These are phyloP conservation scores for Hypoxylon crocopeplum DNA, from an alignment of 495 filamentous ascomycete genomes.

Conservation along the genomic window DNA sequence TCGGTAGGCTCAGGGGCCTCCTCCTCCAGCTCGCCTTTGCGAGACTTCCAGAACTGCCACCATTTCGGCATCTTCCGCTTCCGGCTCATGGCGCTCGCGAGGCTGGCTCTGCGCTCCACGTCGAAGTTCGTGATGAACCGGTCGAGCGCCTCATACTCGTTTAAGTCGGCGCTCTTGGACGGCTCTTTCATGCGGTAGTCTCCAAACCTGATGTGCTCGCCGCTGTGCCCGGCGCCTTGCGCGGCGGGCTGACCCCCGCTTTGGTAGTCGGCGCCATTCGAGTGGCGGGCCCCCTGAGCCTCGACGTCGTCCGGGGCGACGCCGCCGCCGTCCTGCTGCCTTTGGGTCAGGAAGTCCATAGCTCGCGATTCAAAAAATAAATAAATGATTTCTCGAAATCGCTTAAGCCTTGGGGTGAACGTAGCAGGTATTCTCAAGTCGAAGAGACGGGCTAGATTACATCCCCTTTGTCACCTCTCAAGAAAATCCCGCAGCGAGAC, in stretches of 20 bases:
- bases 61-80: conserved; percentile 57
- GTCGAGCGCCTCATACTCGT: conserved; percentile 58
- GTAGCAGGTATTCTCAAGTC: conserved; percentile 15
- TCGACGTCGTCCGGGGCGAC: conserved; percentile 26
- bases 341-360: conserved; percentile 27
- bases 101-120: conserved; percentile 63
- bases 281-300: conserved; percentile 29
- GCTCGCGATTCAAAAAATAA: conserved; percentile 7
- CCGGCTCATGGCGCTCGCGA: conserved; percentile 57
- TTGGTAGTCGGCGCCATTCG: conserved; percentile 23
- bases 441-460: not conserved
- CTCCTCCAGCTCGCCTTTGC: conserved; percentile 43
- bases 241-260: not conserved
- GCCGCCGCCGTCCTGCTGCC: conserved; percentile 9
- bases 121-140: conserved; percentile 70
- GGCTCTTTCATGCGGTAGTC: conserved; percentile 27
- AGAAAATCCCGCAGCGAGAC: conserved; percentile 21
- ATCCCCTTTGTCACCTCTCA: not conserved
- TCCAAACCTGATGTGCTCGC: conserved; percentile 38
- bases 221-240: not conserved
- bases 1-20: conserved; percentile 23
- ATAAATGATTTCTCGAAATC: too few species aligned
- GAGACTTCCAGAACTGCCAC: conserved; percentile 64
- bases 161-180: conserved; percentile 37
- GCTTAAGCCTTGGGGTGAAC: not conserved